Percentiles rank a stretch among this genome's conserved stretches.
Evolutionary conservation across 2,329 filamentous ascomycete genomes (phyloP).

Genomic region (Balansia obtecta): DNA sequence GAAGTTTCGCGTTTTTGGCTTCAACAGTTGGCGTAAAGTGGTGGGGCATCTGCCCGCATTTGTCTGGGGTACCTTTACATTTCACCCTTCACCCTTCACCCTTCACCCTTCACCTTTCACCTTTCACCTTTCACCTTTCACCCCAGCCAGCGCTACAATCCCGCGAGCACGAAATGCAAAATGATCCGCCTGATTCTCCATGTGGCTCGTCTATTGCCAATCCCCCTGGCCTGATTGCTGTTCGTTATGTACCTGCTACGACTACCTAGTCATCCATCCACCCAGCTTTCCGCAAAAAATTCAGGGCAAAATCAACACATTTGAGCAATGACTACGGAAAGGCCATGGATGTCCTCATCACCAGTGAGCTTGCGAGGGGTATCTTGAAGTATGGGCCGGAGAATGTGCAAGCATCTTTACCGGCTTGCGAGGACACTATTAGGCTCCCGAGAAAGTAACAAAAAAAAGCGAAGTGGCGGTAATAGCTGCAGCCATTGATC

Average conservation of each 20-base stretch:
- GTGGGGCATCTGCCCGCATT: not conserved
- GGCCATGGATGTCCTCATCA: not conserved
- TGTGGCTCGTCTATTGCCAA: too few species aligned
- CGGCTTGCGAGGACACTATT: constrained; percentile 4
- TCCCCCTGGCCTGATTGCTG: too few species aligned
- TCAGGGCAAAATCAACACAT: not conserved
- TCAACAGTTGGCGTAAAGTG: constrained; percentile 1
- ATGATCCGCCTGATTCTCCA: too few species aligned
- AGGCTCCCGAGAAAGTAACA: constrained; percentile 8
- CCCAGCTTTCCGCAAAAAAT: too few species aligned
- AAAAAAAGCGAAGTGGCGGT: constrained; percentile 2
- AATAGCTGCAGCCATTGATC: not conserved
- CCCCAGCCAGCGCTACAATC: too few species aligned
- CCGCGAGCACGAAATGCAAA: too few species aligned
- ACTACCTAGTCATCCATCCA: too few species aligned
- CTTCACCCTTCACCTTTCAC: too few species aligned
- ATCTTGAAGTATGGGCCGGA: constrained; percentile 8
- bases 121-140: too few species aligned
- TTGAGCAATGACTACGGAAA: not conserved
- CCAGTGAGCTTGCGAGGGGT: constrained; percentile 10
- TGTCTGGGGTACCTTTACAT: too few species aligned
- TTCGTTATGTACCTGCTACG: too few species aligned
- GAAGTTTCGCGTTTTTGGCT: not conserved
- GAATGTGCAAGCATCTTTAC: constrained; percentile 8
- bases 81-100: too few species aligned